Evolutionary conservation across 139 green algal species (phyloP).

Genomic region (Parachlorella kessleri): DNA sequence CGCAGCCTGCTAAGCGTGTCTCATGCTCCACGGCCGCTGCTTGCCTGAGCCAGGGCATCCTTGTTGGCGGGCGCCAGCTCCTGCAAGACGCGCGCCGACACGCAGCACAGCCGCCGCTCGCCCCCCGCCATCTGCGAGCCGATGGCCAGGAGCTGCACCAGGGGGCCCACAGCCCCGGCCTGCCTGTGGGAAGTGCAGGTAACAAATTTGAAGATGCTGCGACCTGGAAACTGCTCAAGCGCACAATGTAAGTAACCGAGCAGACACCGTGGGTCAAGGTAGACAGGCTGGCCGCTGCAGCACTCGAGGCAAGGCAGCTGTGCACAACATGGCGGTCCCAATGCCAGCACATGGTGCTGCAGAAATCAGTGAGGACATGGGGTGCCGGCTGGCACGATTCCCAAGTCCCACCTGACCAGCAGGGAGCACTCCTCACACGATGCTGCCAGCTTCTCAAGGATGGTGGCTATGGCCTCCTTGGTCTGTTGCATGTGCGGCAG

Average conservation of each 20-base stretch:
- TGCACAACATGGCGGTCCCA: not conserved
- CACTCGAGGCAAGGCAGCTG: not conserved
- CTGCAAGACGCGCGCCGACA: not conserved
- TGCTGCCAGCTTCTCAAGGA: conserved; percentile 4
- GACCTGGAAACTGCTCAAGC: no score
- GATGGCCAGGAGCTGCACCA: conserved; percentile 19
- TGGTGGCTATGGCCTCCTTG: conserved; percentile 14
- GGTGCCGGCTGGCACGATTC: no score
- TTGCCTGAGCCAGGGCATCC: not conserved
- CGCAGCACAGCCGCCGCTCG: conserved; percentile 10
- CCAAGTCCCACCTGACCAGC: no score
- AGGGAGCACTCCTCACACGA: not conserved
- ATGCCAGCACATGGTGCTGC: no score
- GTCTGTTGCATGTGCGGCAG: conserved; percentile 7
- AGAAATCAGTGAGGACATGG: no score
- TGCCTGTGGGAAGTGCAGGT: no score
- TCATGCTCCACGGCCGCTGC: no score
- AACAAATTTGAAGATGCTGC: no score
- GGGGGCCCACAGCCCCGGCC: not conserved
- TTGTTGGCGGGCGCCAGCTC: not conserved
- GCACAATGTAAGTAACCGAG: no score
- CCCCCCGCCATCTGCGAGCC: conserved; percentile 12
- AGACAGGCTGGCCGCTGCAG: not conserved
- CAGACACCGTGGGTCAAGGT: no score
- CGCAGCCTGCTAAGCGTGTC: no score